Conservation (phyloP, 2,329 filamentous ascomycete genomes). For the Exserohilum turcica region DNA sequence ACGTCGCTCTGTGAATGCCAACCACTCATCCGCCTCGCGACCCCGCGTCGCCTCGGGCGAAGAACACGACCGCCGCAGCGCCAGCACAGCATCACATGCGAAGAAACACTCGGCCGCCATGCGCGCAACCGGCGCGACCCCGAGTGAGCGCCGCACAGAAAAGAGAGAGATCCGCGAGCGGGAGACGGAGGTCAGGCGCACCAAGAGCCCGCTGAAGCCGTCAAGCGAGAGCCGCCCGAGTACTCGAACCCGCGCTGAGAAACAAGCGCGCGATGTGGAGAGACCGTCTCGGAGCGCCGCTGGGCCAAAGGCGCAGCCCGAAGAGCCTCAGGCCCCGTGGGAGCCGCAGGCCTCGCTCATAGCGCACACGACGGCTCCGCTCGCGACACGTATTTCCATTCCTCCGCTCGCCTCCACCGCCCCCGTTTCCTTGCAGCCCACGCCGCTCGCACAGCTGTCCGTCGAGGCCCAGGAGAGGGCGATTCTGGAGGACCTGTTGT, state of each 20-base stretch:
- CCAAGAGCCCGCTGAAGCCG: slow-evolving; percentile 47
- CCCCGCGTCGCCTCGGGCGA: slow-evolving; percentile 46
- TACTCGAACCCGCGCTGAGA: slow-evolving; percentile 42
- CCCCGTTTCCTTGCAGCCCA: slow-evolving; percentile 70
- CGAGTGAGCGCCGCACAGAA: slow-evolving; percentile 43
- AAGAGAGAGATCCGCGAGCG: slow-evolving; percentile 44
- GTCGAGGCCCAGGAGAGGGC: slow-evolving; percentile 83
- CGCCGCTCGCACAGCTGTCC: slow-evolving; percentile 70
- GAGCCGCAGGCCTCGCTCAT: slow-evolving; percentile 78
- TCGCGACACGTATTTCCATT: slow-evolving; percentile 70
- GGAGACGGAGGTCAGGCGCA: slow-evolving; percentile 43
- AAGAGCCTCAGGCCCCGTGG: slow-evolving; percentile 62
- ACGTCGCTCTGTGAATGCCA: slow-evolving; percentile 38
- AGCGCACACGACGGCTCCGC: slow-evolving; percentile 70
- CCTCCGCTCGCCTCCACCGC: slow-evolving; percentile 68
- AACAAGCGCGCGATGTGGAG: slow-evolving; percentile 32
- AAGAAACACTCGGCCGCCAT: slow-evolving; percentile 36
- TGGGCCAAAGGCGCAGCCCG: slow-evolving; percentile 29
- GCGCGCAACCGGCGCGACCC: slow-evolving; percentile 17
- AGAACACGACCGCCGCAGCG: slow-evolving; percentile 35
- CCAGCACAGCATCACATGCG: slow-evolving; percentile 32
- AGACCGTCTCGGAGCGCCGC: slow-evolving; percentile 28
- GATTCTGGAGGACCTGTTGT: slow-evolving; percentile 87
- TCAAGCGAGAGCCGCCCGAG: slow-evolving; percentile 40
- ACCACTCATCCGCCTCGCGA: slow-evolving; percentile 40